Base-by-base conservation (phyloP, 495 filamentous ascomycete species). In the Ascobolus immersus region DNA sequence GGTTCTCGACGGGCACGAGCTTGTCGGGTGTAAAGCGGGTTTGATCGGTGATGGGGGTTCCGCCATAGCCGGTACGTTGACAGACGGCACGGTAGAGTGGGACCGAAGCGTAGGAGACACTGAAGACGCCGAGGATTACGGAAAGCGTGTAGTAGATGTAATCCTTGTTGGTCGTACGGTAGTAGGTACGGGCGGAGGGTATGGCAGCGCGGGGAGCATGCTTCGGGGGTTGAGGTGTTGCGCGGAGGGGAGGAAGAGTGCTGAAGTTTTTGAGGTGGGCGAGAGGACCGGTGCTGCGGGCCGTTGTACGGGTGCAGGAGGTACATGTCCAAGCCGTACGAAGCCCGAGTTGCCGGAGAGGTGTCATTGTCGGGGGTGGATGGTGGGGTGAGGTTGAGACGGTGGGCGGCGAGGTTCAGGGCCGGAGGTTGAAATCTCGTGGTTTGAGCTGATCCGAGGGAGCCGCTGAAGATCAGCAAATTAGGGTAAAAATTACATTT, bases 31-130 rank as follows among this genome's bases (percentile, higher is more conserved):
- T 48, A 34, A 61, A 62, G 54, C 92, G 79, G n/a, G 59, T 61
- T 2, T 65, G 55, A 28, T 82, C 76, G 40, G 74, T 73, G 36
- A 94, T 69, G 10, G 86, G 86, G 47, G 89, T 80, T 13, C 86
- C 86, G 41, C 78, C 78, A 71, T 74, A 99, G 44, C 86, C 86
- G 2, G 78, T 94, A 24, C 84, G 82, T 52, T 89, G 77, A 57
- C 86, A 99, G 46, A 99, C 91, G 74, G 91, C 41, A 17, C 36
- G 26, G 59, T 99, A 99, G 52, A 94, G 61, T 17, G 86, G 86
- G 36, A 99, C 86, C 25, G 80, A 89, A 35, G 84, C 84, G 51
- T 99, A 99, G 4, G 81, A 78, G 17, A 94, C 62, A 18, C 79
- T 81, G 28, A 89, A 73, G 4, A 82, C 93, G 37, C 76, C 84